Base-by-base conservation (phyloP, 306 rosid species). In the Fragaria vesca region DNA sequence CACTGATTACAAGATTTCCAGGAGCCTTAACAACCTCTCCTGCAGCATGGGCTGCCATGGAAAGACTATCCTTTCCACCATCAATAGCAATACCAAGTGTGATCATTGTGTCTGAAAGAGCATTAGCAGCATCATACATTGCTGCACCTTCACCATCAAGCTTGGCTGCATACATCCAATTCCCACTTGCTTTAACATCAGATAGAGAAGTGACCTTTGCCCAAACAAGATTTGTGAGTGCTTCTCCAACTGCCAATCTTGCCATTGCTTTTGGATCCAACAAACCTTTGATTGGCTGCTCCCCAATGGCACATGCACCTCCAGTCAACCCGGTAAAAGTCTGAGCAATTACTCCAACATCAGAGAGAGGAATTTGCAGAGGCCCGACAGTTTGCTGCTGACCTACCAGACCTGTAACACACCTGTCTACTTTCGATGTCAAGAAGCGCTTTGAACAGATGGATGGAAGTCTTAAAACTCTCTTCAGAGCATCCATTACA, bases 141-240 rank as follows among this genome's bases (percentile, higher is more conserved):
- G 93, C 91, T 54, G 97, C 95, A 68, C 98, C 97, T 86, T 93
- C 98, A 76, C 97, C 98, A 60, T 88, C 95, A 66, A 93, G 95
- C 87, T 93, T 93, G 72, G 98, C 98, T 55, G 97, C 98, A 62
- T 89, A 93, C 97, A 93, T 93, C 98, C 97, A 93, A 78, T 91
- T 91, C 70, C 97, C 98, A 63, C 98, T 93, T 4, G 97, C 97
- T 84, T 91, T 93, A 81, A 93, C 90, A 83, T 93, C 98, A 78
- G 97, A 91, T 43, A 94, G 90, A 50, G 91, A 81, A 79, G 96
- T 88, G 65, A 91, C 88, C 84, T 90, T 88, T 2, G 98, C 98
- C 97, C 98, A 91, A 71, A 94, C 94, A 78, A 94, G 97, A 83
- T 94, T 91, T 76, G 98, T 94, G 45, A 94, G 93, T 57, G 98